A percentile compares a stretch with the other conserved stretches of the same genome.
phyloP scores from a whole-genome alignment of 495 filamentous ascomycete species.

The Neurospora sp. region DNA sequence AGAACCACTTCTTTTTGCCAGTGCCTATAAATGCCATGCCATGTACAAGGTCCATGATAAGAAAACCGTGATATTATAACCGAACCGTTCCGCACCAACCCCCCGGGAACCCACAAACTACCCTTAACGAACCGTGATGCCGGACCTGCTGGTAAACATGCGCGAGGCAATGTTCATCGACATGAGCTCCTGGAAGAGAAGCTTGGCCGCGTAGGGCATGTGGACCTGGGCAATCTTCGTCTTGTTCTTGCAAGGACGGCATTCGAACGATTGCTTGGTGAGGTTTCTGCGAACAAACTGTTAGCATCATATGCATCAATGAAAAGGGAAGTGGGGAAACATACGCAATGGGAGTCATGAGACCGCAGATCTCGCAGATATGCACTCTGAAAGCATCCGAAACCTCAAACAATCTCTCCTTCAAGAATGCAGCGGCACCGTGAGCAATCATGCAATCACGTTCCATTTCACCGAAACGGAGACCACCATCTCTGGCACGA shows the following conservation, averaged over 20 bases:
- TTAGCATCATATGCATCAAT: conserved; percentile 13
- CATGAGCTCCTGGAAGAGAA: conserved; percentile 95
- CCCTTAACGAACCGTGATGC: conserved; percentile 52
- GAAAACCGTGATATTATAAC: conserved; percentile 1
- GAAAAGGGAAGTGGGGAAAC: conserved; percentile 30
- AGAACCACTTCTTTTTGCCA: not conserved
- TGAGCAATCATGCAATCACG: conserved; percentile 99
- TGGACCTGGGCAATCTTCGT: conserved; percentile 94
- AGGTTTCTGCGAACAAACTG: conserved; percentile 56
- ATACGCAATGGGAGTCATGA: conserved; percentile 99
- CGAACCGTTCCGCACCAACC: not conserved
- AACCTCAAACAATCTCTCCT: conserved; percentile 94
- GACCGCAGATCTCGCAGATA: conserved; percentile 94
- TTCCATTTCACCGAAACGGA: conserved; percentile 99
- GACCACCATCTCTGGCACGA: conserved; percentile 92
- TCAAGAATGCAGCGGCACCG: conserved; percentile 90
- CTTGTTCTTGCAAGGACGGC: conserved; percentile 96
- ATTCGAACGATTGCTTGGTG: conserved; percentile 89
- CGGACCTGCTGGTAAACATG: conserved; percentile 84
- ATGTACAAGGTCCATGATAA: not conserved
- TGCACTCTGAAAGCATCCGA: conserved; percentile 98
- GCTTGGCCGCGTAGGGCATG: conserved; percentile 95
- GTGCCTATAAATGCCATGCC: not conserved
- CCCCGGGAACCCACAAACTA: not conserved
- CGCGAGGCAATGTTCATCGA: conserved; percentile 97